Base-by-base conservation (phyloP, 345 rosid genomes). In the Citrus maxima region DNA sequence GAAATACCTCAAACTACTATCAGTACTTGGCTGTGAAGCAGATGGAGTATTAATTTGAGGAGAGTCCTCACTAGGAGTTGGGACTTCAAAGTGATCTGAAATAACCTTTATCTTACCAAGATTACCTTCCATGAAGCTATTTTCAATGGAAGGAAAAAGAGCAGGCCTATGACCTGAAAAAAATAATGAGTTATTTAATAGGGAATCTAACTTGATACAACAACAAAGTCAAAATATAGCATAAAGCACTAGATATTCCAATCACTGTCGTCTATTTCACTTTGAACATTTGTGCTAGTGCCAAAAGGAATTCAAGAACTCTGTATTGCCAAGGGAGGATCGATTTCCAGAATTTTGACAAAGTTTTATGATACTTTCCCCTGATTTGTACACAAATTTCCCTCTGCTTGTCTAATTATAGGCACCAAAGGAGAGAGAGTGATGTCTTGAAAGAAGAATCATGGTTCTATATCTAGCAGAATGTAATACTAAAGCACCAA, bases 121-220 rank as follows among this genome's bases (percentile, higher is more conserved):
- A 84, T 82, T 72, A 87, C 87, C 97, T 83, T 82, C 99, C 98
- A 95, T 95, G 85, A 87, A 92, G 85, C 83, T 71, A 55, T 38
- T 58, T 51, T 70, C 49, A 49, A 75, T 72, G 64, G 13, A 75
- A 73, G n/a, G 75, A 62, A 37, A 79, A 56, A 64, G 34, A 34
- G 37, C 60, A 78, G 58, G 64, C 73, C 73, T 69, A 21, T 32
- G 62, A 69, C 71, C 72, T 66, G 63, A 46, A 34, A 40, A 78
- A 30, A 13, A 25, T 22, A 42, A 4, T 35, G 24, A 7, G 10
- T 59, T 42, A 40, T 35, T 40, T 13, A 51, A 46, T 55, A 30
- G 18, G 4, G 54, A 28, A 30, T 54, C 61, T 7, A 42, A 70
- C 14, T 49, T 70, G 6, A 16, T 4, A 3, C 61, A 18, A 22